Base-by-base conservation (phyloP, 2,329 filamentous ascomycete genomes). In the Penicillium rolfsii region DNA sequence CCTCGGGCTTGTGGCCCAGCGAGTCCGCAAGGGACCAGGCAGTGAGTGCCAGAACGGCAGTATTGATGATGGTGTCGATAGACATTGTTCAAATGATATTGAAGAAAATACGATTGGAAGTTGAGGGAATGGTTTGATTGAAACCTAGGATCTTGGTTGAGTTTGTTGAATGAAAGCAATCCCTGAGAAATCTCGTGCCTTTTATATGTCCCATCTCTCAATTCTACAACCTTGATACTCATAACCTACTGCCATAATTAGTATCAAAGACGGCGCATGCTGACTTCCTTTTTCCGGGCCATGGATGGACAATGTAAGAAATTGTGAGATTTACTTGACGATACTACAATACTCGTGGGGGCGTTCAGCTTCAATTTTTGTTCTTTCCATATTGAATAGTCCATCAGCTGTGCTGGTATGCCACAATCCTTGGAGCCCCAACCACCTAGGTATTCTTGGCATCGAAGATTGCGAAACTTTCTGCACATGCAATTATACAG, bases 21-120 rank as follows among this genome's bases (percentile, higher is more conserved):
- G 43, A 46, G 43, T 46, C 43, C 43, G 43, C 43, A 46, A 46
- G 26, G 12, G 43, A 46, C 43, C 43, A 46, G 22, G 43, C 43
- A 14, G 43, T 46, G 43, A 46, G 26, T 3, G 24, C 43, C 22
- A 46, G 43, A 16, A 12, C 28, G 22, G 24, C 43, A 46, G 43
- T 12, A 14, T 46, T 46, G 43, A 46, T 26, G 11, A 46, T 46
- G 11, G 43, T 46, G 43, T 46, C 28, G 43, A 46, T 46, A 28
- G 43, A 46, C 43, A 46, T 46, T 28, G 43, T 46, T 46, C 24
- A 46, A 26, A 7, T 3, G 41, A 7, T 45, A 45, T 45, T 45
- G 12, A 22, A 26, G 22, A 45, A 14, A 9, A 45, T 5, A 26
- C 16, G 12, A 45, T 11, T 26, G 12, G 16, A 14, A 26, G 6